Evolutionary conservation across 345 rosid species (phyloP).

Genomic region (Erodium maritimum): DNA sequence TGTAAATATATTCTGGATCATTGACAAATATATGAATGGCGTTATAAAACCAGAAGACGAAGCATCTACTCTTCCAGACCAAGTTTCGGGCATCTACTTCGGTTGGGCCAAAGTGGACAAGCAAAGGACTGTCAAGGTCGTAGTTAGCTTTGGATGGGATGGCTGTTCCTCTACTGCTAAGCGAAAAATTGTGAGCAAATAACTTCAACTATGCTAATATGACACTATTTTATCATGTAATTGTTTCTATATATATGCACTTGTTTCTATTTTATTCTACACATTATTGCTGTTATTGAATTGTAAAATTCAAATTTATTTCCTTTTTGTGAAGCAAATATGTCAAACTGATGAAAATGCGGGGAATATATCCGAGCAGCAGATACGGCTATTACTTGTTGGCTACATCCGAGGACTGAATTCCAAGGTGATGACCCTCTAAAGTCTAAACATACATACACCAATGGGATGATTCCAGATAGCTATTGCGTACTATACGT

Average conservation of each 20-base stretch:
- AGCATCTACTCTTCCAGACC: constrained; percentile 15
- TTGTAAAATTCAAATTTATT: not conserved
- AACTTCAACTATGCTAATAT: not conserved
- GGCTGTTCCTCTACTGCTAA: not conserved
- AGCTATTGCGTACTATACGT: too few relatives aligned
- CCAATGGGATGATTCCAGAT: too few relatives aligned
- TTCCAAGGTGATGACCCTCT: constrained; percentile 14
- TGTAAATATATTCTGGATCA: not conserved
- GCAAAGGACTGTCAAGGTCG: constrained; percentile 14
- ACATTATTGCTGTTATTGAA: not conserved
- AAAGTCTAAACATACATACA: not conserved
- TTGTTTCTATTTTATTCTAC: not conserved
- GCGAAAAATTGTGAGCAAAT: constrained; percentile 15
- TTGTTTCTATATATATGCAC: not conserved
- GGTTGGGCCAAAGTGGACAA: constrained; percentile 24
- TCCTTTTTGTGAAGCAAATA: constrained; percentile 17
- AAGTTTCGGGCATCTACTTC: constrained; percentile 23
- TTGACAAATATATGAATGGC: not conserved
- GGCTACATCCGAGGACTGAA: constrained; percentile 22
- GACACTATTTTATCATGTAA: not conserved
- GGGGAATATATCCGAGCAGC: constrained; percentile 5
- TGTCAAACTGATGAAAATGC: constrained; percentile 9
- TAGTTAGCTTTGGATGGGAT: constrained; percentile 15
- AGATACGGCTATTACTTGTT: constrained; percentile 20
- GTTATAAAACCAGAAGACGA: constrained; percentile 6